phyloP scores from a whole-genome alignment of 2,329 filamentous ascomycete genomes.

The Aspergillus fumigatus region DNA sequence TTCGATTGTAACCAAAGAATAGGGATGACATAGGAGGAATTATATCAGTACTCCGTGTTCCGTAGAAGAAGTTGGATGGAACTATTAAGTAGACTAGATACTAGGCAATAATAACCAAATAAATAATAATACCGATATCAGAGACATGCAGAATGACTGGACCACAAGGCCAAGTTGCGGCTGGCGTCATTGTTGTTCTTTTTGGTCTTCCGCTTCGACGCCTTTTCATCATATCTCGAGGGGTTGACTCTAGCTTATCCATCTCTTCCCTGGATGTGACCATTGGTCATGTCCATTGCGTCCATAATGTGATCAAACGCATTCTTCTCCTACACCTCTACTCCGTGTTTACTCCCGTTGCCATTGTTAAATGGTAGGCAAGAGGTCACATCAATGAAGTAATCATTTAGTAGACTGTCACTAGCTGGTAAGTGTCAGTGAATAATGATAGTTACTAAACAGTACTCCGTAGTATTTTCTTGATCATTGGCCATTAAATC shows the following conservation, averaged over 20 bases:
- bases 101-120: no score
- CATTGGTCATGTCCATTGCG: background rate
- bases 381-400: background rate
- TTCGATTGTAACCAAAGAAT: background rate
- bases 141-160: background rate
- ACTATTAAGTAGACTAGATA: background rate
- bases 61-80: background rate
- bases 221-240: background rate
- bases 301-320: background rate
- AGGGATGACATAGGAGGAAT: background rate
- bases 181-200: background rate
- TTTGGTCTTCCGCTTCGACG: no score
- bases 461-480: background rate
- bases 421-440: background rate
- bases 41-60: background rate
- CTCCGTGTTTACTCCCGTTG: background rate
- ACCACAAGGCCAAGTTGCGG: background rate
- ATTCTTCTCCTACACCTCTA: background rate
- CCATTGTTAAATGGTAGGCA: background rate
- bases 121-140: background rate
- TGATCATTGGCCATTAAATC: background rate
- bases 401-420: background rate
- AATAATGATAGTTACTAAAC: background rate
- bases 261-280: background rate
- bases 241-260: background rate